A percentile compares a stretch with the other conserved stretches of the same genome.
Evolutionary conservation across 345 rosid species (phyloP).

Genomic region (Anastatica hierochuntica): DNA sequence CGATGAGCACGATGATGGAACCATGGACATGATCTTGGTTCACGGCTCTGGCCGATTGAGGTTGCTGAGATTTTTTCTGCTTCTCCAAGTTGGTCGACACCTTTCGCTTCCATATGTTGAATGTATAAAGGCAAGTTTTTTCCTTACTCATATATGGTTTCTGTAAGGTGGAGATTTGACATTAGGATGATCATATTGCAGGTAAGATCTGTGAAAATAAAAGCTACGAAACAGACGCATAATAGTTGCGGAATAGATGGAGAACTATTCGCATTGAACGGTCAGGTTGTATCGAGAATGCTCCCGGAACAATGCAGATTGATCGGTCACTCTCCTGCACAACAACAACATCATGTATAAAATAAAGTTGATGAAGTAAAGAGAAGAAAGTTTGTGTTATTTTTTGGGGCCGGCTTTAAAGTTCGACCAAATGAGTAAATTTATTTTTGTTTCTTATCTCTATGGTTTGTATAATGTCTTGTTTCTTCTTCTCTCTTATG

Average conservation of each 20-base stretch:
- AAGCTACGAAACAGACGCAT: conserved; percentile 64
- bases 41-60: conserved; percentile 87
- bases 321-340: conserved; percentile 53
- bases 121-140: conserved; percentile 71
- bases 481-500: too few species aligned
- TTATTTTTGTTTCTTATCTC: too few species aligned
- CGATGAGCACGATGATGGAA: conserved; percentile 78
- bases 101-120: conserved; percentile 91
- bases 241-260: conserved; percentile 93
- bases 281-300: conserved; percentile 70
- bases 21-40: conserved; percentile 84
- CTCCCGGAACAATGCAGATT: conserved; percentile 94
- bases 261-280: conserved; percentile 71
- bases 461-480: too few species aligned
- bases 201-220: conserved; percentile 93
- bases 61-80: conserved; percentile 72
- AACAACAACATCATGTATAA: too few species aligned
- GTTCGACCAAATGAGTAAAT: too few species aligned
- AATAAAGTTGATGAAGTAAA: conserved; percentile 22
- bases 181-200: too few species aligned
- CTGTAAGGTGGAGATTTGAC: too few species aligned
- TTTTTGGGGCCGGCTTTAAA: too few species aligned
- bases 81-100: conserved; percentile 81
- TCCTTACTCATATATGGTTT: neutral
- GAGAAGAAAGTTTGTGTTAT: conserved; percentile 1